Evolutionary conservation across 176 grass and related monocot genomes (phyloP).

Genomic region (Tillandsia fasciculata): DNA sequence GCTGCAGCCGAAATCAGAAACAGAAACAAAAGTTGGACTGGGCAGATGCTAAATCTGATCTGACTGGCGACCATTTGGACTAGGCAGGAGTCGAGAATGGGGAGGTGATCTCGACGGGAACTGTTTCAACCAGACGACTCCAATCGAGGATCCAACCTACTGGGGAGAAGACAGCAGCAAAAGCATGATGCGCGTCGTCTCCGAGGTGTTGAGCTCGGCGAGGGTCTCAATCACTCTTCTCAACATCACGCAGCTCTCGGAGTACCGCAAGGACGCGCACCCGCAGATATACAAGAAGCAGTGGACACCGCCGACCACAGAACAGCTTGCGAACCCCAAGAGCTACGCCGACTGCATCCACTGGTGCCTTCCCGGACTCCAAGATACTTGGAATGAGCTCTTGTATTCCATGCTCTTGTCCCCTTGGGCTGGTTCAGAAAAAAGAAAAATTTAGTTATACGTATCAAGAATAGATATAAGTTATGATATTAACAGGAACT

Average conservation of each 20-base stretch:
- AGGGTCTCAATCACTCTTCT: conserved; percentile 49
- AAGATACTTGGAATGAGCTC: conserved; percentile 96
- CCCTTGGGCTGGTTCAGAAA: no score
- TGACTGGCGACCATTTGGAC: not conserved
- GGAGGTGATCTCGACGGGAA: conserved; percentile 64
- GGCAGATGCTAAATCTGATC: no score
- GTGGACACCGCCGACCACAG: conserved; percentile 53
- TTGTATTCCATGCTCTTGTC: conserved; percentile 71
- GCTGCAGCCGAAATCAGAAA: not conserved
- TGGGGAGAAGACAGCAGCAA: conserved; percentile 71
- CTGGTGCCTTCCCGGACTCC: conserved; percentile 90
- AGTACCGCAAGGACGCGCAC: conserved; percentile 88
- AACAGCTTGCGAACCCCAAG: conserved; percentile 60
- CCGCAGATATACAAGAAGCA: conserved; percentile 98
- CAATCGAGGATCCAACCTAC: conserved; percentile 48
- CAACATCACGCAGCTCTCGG: conserved; percentile 87
- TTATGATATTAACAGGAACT: no score
- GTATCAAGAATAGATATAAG: no score
- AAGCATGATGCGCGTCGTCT: conserved; percentile 62
- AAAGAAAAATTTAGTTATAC: no score
- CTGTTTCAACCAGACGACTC: conserved; percentile 83
- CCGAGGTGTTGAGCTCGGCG: conserved; percentile 37
- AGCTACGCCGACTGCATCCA: conserved; percentile 87
- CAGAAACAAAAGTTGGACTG: not conserved
- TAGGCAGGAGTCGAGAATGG: conserved; percentile 72